phyloP scores from a whole-genome alignment of 805 yeast species.

The Wickerhamomyces subpelliculosus region DNA sequence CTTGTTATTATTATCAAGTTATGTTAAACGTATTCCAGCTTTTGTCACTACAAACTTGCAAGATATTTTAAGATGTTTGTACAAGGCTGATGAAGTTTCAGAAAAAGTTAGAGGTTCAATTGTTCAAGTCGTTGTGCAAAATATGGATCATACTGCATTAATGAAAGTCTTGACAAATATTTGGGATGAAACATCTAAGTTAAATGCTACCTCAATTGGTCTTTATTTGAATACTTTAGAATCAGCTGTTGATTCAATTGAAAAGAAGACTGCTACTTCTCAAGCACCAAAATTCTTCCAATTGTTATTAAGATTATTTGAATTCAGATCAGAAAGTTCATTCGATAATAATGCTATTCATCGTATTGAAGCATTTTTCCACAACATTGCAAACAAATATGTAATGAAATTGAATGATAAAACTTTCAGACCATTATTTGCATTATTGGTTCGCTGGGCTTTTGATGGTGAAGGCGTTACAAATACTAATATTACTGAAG shows the following conservation, averaged over 20 bases:
- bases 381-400: slow-evolving; percentile 62
- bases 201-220: slow-evolving; percentile 49
- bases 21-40: slow-evolving; percentile 78
- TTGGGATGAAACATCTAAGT: slow-evolving; percentile 44
- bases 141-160: slow-evolving; percentile 59
- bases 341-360: slow-evolving; percentile 70
- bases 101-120: slow-evolving; percentile 55
- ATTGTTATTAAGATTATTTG: slow-evolving; percentile 65
- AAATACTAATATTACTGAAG: slow-evolving; percentile 36
- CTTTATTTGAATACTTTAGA: slow-evolving; percentile 65
- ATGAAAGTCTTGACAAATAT: slow-evolving; percentile 53
- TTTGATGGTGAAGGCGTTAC: slow-evolving; percentile 70
- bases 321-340: slow-evolving; percentile 50
- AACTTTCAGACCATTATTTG: slow-evolving; percentile 88
- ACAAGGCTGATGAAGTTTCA: slow-evolving; percentile 53
- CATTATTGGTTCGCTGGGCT: slow-evolving; percentile 85
- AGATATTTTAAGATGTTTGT: slow-evolving; percentile 51
- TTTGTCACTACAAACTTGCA: slow-evolving; percentile 67
- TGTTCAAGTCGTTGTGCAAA: slow-evolving; percentile 52
- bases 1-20: slow-evolving; percentile 62
- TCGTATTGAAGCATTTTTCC: slow-evolving; percentile 73
- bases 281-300: slow-evolving; percentile 63
- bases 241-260: slow-evolving; percentile 54
- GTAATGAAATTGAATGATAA: slow-evolving; percentile 93
- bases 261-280: slow-evolving; percentile 68